Conservation (phyloP, 768 basidiomycete genomes). For the Mycena floridula region DNA sequence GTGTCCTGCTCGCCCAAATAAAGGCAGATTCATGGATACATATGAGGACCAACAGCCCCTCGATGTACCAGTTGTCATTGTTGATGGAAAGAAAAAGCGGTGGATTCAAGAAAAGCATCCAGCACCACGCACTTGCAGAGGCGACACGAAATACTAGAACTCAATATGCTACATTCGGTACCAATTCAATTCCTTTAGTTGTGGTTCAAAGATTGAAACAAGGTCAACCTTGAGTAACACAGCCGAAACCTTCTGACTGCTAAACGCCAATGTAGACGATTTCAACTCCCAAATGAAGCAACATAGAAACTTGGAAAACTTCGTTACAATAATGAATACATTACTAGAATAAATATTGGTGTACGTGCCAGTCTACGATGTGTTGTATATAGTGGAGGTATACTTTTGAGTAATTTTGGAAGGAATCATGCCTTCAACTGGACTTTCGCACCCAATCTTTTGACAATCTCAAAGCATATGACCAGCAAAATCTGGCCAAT, state of each 20-base stretch:
- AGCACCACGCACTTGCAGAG: slow-evolving; percentile 17
- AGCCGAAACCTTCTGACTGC: too few relatives aligned
- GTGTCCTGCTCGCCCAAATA: slow-evolving; percentile 65
- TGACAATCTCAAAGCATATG: slow-evolving; percentile 64
- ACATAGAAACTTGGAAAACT: too few relatives aligned
- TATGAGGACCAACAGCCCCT: slow-evolving; percentile 20
- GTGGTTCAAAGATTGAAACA: too few relatives aligned
- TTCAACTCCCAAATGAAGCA: too few relatives aligned
- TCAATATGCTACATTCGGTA: not conserved
- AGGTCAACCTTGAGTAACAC: too few relatives aligned
- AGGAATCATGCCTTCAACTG: slow-evolving; percentile 11
- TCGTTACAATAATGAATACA: too few relatives aligned
- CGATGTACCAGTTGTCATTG: slow-evolving; percentile 22
- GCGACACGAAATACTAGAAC: not conserved
- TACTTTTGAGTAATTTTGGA: too few relatives aligned
- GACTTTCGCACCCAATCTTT: slow-evolving; percentile 32
- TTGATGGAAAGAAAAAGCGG: slow-evolving; percentile 59
- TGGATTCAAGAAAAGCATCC: slow-evolving; percentile 78
- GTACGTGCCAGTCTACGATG: too few relatives aligned
- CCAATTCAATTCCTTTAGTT: too few relatives aligned
- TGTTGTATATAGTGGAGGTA: too few relatives aligned
- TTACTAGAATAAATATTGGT: too few relatives aligned
- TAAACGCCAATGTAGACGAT: too few relatives aligned
- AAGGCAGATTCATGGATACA: slow-evolving; percentile 54
- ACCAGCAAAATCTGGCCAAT: slow-evolving; percentile 79